Evolutionary conservation across 208 protist genomes (phyloP), one percentile per base, ranked within the genome.

Genomic region (Trypanosoma mega): DNA sequence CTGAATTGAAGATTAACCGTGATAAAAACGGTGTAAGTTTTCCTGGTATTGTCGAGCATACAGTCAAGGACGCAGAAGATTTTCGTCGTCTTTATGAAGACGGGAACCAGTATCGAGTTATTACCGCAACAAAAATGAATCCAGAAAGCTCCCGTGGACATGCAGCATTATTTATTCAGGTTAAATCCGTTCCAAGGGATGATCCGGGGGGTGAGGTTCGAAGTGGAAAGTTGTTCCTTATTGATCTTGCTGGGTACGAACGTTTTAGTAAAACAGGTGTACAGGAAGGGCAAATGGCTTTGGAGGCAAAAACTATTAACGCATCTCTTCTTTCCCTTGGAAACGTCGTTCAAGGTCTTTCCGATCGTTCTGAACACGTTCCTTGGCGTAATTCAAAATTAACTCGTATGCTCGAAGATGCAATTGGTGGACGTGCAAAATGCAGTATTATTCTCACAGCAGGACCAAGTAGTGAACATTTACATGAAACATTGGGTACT

Each of bases 361-460:
- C 83, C 0, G 56, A 68, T n/a, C 76, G 76, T 59, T 76, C 78
- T 34, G 82, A 83, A 55, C 84, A 92, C 67, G 76, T 97, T 54
- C 92, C 92, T 33, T 97, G 88, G 82, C 76, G 92, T 43, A 91
- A 93, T 64, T 74, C 84, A 27, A 97, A 97, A 73, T 75, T 97
- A 36, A 97, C 92, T 1, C 76, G 85, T 55, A 81, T 97, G 23
- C 73, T 97, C 59, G 87, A 94, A 49, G 89, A 96, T 76, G 89
- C 82, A 27, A 90, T 97, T 64, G 92, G 91, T 41, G 91, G 87
- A n/a, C 82, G 78, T 54, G 85, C 78, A 46, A 80, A 83, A 63
- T 90, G 78, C 23, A 88, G 84, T 31, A 91, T 94, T 62, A 85
- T 94, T 26, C 74, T 94, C 44, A 94, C 87, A 26, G 78, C 90